Conservation (phyloP, 2,329 filamentous ascomycete genomes). For the Neofusicoccum sp. region DNA sequence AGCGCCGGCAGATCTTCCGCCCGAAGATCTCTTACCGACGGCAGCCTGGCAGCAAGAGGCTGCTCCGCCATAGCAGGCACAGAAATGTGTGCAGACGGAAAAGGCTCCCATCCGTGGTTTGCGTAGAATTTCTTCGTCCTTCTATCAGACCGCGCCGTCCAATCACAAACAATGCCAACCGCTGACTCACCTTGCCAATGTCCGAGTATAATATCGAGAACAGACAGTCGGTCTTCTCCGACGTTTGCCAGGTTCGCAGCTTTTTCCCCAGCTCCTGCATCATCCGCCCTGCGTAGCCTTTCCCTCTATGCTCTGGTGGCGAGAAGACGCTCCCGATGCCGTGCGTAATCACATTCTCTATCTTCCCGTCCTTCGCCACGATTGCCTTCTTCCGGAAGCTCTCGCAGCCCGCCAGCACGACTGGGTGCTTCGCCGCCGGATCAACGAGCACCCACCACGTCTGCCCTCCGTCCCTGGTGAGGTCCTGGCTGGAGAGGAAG, state of each 20-base stretch:
- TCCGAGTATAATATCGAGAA: conserved; percentile 71
- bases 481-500: conserved; percentile 52
- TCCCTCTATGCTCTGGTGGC: conserved; percentile 65
- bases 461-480: conserved; percentile 59
- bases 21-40: conserved; percentile 51
- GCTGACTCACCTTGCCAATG: conserved; percentile 58
- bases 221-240: conserved; percentile 48
- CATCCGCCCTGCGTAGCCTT: conserved; percentile 76
- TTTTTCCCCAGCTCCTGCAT: conserved; percentile 64
- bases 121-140: conserved; percentile 65
- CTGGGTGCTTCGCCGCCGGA: conserved; percentile 39
- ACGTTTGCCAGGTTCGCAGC: conserved; percentile 56
- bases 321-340: conserved; percentile 83
- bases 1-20: conserved; percentile 64
- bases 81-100: conserved; percentile 71
- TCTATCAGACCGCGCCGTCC: conserved; percentile 7
- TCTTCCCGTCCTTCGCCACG: conserved; percentile 48
- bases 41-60: conserved; percentile 22
- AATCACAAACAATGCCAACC: neutral
- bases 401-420: conserved; percentile 62
- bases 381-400: conserved; percentile 54
- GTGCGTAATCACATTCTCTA: conserved; percentile 70
- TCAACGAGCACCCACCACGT: conserved; percentile 64
- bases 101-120: conserved; percentile 72
- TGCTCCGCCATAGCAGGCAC: conserved; percentile 52